Base-by-base conservation (phyloP, 805 yeast genomes). In the Kuraishia cidri region DNA sequence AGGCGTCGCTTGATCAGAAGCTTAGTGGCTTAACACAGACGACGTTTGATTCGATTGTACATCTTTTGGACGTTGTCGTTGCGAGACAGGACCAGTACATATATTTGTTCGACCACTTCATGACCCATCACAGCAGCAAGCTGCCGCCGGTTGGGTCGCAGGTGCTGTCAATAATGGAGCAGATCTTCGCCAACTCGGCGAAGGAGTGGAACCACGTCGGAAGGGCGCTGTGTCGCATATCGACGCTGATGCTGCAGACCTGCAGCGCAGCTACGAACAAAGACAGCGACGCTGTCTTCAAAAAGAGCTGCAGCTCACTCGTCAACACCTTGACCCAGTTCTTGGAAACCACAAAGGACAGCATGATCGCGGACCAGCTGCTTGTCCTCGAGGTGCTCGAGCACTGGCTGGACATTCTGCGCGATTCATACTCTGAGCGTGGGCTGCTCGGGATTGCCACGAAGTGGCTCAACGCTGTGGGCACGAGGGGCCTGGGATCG, bases 1-100 rank as follows among this genome's bases (percentile, higher is more conserved):
- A 44, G 10, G 35, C 46, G 39, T 35, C 55, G 12, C 30, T 32
- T 20, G 32, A 40, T 19, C 32, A 37, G 26, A 40, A 39, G 13
- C 15, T 56, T 25, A 36, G 38, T 1, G 34, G 38, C n/a, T 47
- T 69, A 28, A 47, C 50, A 32, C 35, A 42, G 2, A 50, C 66
- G 5, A 35, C 46, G 6, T 79, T 79, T 50, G 72, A 70, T 41
- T 66, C 82, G 2, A 60, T 75, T 23, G 70, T 79, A 27, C 78
- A 75, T 40, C 54, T 77, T 33, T 51, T 81, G 22, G 85, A 79
- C 50, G 62, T 74, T 31, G 64, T 78, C 12, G 59, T 79, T 43
- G 84, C 81, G 3, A 69, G 79, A 46, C 77, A 76, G 45, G 79
- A 75, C 38, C 79, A 75, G 40, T 74, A 75, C 51, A 60, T 71